Conservation (phyloP, 768 basidiomycete genomes). For the Auriscalpium microsporum region DNA sequence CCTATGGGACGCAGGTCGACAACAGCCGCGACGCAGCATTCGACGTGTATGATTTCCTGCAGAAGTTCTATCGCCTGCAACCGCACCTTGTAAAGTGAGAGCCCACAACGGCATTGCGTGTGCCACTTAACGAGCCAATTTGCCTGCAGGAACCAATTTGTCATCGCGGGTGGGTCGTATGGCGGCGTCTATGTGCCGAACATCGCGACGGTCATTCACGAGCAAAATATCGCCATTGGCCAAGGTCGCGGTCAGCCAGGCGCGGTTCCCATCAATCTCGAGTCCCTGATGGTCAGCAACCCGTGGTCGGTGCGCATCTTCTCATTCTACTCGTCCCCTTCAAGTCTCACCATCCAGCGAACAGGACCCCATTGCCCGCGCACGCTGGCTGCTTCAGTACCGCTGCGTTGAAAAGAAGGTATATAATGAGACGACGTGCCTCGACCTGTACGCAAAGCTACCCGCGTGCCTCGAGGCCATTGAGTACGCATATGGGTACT, state of each 20-base stretch:
- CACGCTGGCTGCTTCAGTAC: constrained; percentile 23
- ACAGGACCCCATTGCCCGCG: constrained; percentile 23
- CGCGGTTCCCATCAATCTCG: constrained; percentile 23
- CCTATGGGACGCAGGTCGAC: constrained; percentile 27
- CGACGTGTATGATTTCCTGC: constrained; percentile 30
- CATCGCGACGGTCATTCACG: constrained; percentile 29
- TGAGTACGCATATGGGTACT: background rate
- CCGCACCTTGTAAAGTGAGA: constrained; percentile 14
- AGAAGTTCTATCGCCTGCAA: constrained; percentile 25
- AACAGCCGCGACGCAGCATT: constrained; percentile 24
- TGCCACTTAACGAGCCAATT: background rate
- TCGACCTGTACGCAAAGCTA: constrained; percentile 16
- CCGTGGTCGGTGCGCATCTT: constrained; percentile 10
- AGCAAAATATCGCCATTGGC: constrained; percentile 22
- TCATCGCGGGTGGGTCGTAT: constrained; percentile 27
- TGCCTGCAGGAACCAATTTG: constrained; percentile 11
- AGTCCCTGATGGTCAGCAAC: constrained; percentile 27
- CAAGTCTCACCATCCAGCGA: background rate
- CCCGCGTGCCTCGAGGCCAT: constrained; percentile 19
- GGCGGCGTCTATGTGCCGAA: constrained; percentile 29
- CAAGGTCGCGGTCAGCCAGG: constrained; percentile 14
- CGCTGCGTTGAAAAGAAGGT: constrained; percentile 21
- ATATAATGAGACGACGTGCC: constrained; percentile 25
- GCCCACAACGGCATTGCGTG: background rate
- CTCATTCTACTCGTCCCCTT: background rate